Conservation (phyloP, 2,329 filamentous ascomycete species). For the Metarhizium sp. region DNA sequence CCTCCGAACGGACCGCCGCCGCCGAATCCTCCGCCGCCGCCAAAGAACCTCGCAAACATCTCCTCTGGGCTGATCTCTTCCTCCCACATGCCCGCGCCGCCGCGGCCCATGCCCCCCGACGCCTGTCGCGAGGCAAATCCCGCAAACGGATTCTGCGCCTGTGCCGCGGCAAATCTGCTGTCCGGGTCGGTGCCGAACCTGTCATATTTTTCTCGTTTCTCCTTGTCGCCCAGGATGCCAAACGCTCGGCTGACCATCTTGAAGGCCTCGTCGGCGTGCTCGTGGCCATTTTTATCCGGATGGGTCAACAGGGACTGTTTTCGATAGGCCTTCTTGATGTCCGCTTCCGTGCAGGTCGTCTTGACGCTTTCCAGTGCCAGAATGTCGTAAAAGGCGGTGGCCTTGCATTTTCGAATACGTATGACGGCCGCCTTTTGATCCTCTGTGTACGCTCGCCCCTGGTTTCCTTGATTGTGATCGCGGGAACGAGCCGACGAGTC, state of each 20-base stretch:
- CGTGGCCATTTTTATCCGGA: slow-evolving; percentile 97
- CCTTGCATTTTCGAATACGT: slow-evolving; percentile 72
- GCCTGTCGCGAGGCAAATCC: slow-evolving; percentile 43
- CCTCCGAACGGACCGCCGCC: slow-evolving; percentile 46
- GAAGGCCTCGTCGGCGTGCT: slow-evolving; percentile 93
- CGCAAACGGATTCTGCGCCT: slow-evolving; percentile 53
- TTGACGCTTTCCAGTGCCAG: slow-evolving; percentile 60
- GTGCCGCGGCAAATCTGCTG: slow-evolving; percentile 63
- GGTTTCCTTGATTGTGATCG: slow-evolving; percentile 68
- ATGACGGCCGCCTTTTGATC: slow-evolving; percentile 90
- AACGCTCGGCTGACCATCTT: slow-evolving; percentile 96
- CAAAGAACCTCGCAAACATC: slow-evolving; percentile 95
- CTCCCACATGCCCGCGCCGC: slow-evolving; percentile 60
- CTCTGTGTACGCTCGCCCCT: slow-evolving; percentile 68
- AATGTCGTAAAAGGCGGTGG: slow-evolving; percentile 95
- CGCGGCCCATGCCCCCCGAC: slow-evolving; percentile 37
- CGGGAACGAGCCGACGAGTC: slow-evolving; percentile 35
- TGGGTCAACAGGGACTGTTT: slow-evolving; percentile 92
- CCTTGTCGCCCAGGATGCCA: slow-evolving; percentile 82
- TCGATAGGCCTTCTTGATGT: slow-evolving; percentile 97
- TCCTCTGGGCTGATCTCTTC: slow-evolving; percentile 95
- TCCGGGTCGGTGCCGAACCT: slow-evolving; percentile 88
- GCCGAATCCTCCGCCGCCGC: slow-evolving; percentile 46
- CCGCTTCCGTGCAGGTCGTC: slow-evolving; percentile 60
- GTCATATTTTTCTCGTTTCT: slow-evolving; percentile 79